Conservation (phyloP, 257 asterid species). For the Capsicum chinense region DNA sequence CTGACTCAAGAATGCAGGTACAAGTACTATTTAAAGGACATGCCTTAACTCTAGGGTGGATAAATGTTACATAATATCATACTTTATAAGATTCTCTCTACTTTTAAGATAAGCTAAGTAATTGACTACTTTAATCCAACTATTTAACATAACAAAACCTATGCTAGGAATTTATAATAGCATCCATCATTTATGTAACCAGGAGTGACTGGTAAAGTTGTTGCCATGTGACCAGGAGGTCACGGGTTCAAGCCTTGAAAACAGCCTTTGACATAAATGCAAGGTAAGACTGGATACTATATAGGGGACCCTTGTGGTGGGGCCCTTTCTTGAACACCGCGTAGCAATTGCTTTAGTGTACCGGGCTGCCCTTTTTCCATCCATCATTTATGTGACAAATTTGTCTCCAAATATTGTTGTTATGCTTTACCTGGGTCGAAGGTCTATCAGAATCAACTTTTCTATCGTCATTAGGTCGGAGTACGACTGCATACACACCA, state of each 20-base stretch:
- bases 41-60: not conserved
- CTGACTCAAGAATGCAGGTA: conserved; percentile 15
- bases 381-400: too few species aligned
- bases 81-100: conserved; percentile 8
- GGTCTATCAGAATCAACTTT: not conserved
- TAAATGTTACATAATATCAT: not conserved
- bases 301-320: too few species aligned
- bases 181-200: not conserved
- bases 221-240: too few species aligned
- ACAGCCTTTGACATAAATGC: too few species aligned
- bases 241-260: too few species aligned
- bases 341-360: too few species aligned
- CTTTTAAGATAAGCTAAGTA: not conserved
- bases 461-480: not conserved
- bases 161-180: conserved; percentile 2
- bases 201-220: too few species aligned
- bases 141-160: not conserved
- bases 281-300: too few species aligned
- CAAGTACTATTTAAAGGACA: conserved; percentile 16
- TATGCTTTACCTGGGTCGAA: not conserved
- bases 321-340: too few species aligned
- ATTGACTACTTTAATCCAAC: conserved; percentile 20
- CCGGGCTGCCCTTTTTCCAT: too few species aligned
- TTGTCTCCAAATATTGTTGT: not conserved
- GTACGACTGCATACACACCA: not conserved